These are phyloP conservation scores for Phanerochaete sordida DNA, from an alignment of 768 basidiomycete species.

Conservation along the genomic window DNA sequence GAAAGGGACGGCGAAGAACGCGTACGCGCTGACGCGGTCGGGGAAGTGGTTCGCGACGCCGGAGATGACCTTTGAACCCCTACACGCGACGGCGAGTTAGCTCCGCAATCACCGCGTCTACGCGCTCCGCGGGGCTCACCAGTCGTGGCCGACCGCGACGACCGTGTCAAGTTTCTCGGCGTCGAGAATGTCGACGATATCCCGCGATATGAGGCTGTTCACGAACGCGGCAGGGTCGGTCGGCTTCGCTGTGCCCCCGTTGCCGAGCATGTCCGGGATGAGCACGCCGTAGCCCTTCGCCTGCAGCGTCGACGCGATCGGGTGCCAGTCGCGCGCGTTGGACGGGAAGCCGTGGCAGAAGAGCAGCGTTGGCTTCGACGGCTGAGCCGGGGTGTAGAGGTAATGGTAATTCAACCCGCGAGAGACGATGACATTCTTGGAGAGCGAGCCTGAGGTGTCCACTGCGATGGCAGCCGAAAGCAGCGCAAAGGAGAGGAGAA, in stretches of 20 bases:
- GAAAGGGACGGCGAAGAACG: slow-evolving; percentile 34
- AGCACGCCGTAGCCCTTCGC: slow-evolving; percentile 40
- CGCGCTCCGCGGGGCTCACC: slow-evolving; percentile 16
- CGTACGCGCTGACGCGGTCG: slow-evolving; percentile 38
- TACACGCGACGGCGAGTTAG: slow-evolving; percentile 9
- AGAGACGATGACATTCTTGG: slow-evolving; percentile 21
- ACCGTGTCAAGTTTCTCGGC: slow-evolving; percentile 21
- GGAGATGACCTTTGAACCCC: slow-evolving; percentile 33
- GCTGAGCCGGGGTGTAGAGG: slow-evolving; percentile 24
- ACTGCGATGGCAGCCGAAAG: too few species aligned
- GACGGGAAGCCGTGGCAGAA: slow-evolving; percentile 46
- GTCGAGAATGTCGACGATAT: slow-evolving; percentile 33
- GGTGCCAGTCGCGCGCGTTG: slow-evolving; percentile 38
- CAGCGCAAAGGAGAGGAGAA: too few species aligned
- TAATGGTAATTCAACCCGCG: slow-evolving; percentile 20
- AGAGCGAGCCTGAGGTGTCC: neutral
- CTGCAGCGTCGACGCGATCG: slow-evolving; percentile 35
- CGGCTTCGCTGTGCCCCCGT: slow-evolving; percentile 44
- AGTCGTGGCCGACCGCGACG: slow-evolving; percentile 33
- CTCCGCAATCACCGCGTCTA: neutral
- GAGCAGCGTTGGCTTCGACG: slow-evolving; percentile 34
- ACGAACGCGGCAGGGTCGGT: slow-evolving; percentile 23
- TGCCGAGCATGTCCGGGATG: slow-evolving; percentile 49
- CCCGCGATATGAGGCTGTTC: slow-evolving; percentile 21
- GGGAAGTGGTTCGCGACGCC: slow-evolving; percentile 36